Evolutionary conservation across 768 basidiomycete species (phyloP), one percentile per base, ranked within the genome.

Genomic region (Lactarius sp.): DNA sequence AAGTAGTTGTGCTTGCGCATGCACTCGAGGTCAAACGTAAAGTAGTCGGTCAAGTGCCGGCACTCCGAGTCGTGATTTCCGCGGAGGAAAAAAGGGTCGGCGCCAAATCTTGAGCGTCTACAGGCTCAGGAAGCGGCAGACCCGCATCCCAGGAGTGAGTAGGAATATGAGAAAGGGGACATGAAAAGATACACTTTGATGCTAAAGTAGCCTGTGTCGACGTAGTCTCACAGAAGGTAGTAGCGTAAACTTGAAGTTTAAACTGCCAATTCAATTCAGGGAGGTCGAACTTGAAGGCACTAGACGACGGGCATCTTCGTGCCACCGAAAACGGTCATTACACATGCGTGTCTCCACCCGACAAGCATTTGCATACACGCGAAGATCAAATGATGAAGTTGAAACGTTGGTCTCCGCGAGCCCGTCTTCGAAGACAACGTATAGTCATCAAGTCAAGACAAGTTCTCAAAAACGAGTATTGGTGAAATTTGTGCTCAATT

Each of bases 41-140:
- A 98, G 76, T 98, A 98, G 73, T 98, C 95, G 22, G 96, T 99
- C 75, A 98, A 77, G 77, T 98, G 97, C 47, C 97, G 87, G 74
- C 97, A 99, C 79, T 99, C n/a, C n/a, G n/a, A n/a, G n/a, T n/a
- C 97, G 76, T 99, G 97, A 71, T 99, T 98, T 54, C 97, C 97
- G 56, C 97, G 92, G 39, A 99, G 84, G 81, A 95, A 98, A 47
- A 98, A 80, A 20, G 95, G 96, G 69, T 94, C 86, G 56, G 97
- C 97, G 76, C 94, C 96, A 98, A 73, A 98, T 98, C 80, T 99
- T 99, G 74, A 99, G 81, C 2, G 92, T 83, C 94, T 94, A 99
- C 27, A 99, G n/a, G n/a, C n/a, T n/a, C n/a, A n/a, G 82, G 75
- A 98, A 99, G 51, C 98, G 79, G 66, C n/a, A 31, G 22, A n/a